Percentiles rank a stretch among this genome's conserved stretches.
Conservation (phyloP, 106 monocot species). For the Platanthera guangdongensis region DNA sequence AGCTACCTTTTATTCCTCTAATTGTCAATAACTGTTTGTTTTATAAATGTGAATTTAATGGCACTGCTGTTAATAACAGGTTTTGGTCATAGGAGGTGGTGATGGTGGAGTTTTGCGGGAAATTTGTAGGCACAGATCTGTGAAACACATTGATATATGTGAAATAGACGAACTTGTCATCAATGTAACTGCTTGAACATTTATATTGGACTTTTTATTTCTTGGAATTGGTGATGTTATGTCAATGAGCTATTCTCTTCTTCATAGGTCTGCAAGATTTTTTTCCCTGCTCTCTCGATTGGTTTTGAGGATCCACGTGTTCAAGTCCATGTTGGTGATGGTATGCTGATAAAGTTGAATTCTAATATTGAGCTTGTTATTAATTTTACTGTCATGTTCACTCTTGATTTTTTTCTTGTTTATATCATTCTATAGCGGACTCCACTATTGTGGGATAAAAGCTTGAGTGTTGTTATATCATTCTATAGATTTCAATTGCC, state of each 20-base stretch:
- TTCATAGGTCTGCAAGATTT: conserved; percentile 66
- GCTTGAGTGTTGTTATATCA: background rate
- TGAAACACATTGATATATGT: conserved; percentile 80
- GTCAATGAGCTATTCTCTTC: background rate
- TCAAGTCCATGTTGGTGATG: conserved; percentile 85
- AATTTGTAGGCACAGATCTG: conserved; percentile 71
- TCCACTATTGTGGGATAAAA: no score
- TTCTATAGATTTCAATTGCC: background rate
- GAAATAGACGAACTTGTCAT: conserved; percentile 94
- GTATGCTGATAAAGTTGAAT: conserved; percentile 33
- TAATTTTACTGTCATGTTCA: background rate
- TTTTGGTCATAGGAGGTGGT: conserved; percentile 90
- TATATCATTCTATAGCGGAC: background rate
- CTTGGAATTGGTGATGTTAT: background rate
- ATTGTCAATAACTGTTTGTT: background rate
- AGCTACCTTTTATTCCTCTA: background rate
- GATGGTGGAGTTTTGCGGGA: conserved; percentile 94
- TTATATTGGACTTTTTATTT: background rate
- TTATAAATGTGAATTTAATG: background rate
- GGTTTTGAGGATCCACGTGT: conserved; percentile 97
- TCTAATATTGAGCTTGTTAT: background rate
- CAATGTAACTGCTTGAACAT: conserved; percentile 33
- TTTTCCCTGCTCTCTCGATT: conserved; percentile 71
- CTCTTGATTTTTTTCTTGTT: background rate
- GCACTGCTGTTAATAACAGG: conserved; percentile 28